Evolutionary conservation across 129 eudicot genomes (phyloP).

Genomic region (Helianthus tuberosus): DNA sequence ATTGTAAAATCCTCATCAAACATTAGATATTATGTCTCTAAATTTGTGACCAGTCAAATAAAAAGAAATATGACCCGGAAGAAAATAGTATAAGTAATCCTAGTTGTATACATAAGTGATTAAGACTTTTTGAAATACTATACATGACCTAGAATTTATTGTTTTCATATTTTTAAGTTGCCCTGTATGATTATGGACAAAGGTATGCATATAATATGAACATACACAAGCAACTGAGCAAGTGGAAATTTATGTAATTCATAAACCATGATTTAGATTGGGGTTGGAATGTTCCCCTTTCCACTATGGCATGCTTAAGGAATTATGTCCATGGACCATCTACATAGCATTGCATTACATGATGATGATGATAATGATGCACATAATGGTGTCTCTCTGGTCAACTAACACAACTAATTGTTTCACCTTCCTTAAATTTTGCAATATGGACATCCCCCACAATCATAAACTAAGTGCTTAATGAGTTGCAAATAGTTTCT

Average conservation of each 20-base stretch:
- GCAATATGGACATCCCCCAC: background rate
- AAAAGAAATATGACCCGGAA: no score
- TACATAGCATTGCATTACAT: constrained; percentile 21
- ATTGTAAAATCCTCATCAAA: no score
- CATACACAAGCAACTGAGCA: constrained; percentile 17
- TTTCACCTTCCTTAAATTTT: constrained; percentile 18
- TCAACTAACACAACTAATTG: constrained; percentile 27
- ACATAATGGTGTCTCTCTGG: constrained; percentile 48
- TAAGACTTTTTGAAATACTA: background rate
- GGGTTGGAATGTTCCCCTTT: constrained; percentile 46
- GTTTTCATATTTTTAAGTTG: background rate
- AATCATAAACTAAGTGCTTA: background rate
- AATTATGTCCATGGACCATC: constrained; percentile 38
- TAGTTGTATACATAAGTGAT: background rate
- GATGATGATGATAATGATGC: constrained; percentile 33
- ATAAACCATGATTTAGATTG: constrained; percentile 42
- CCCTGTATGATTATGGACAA: constrained; percentile 20
- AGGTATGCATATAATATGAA: constrained; percentile 22
- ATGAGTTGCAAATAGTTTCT: background rate
- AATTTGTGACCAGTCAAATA: no score
- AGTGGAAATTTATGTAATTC: constrained; percentile 46
- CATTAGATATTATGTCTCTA: no score
- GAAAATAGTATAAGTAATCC: background rate
- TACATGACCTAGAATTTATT: background rate
- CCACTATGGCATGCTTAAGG: constrained; percentile 43